Evolutionary conservation across 2,329 filamentous ascomycete genomes (phyloP).

Genomic region (Dactylonectria estremocensis): DNA sequence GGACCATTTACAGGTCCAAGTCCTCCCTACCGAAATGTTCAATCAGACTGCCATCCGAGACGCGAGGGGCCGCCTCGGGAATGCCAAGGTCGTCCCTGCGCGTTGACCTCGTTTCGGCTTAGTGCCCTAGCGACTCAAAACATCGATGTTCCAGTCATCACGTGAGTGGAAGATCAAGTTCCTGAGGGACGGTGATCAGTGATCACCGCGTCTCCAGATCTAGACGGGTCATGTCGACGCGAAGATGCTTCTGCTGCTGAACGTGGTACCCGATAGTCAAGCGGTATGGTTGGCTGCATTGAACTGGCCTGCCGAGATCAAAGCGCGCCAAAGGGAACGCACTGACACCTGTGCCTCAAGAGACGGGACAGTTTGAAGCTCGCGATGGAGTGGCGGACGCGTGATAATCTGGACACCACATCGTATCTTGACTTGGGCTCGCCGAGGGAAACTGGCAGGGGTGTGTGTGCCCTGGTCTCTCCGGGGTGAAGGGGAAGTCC

Average conservation of each 20-base stretch:
- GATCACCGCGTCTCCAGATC: slow-evolving; percentile 9
- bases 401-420: slow-evolving; percentile 17
- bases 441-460: slow-evolving; percentile 13
- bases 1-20: slow-evolving; percentile 38
- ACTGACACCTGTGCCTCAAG: slow-evolving; percentile 21
- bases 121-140: slow-evolving; percentile 9
- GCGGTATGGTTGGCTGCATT: neutral
- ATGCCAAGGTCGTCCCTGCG: slow-evolving; percentile 37
- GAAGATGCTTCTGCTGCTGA: neutral
- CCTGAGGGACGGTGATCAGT: neutral
- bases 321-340: neutral
- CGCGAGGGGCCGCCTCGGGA: slow-evolving; percentile 43
- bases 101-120: slow-evolving; percentile 17
- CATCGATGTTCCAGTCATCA: slow-evolving; percentile 15
- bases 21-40: slow-evolving; percentile 41
- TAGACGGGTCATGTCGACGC: slow-evolving; percentile 1
- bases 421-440: slow-evolving; percentile 24
- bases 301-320: slow-evolving; percentile 7
- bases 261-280: neutral
- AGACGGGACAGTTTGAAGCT: slow-evolving; percentile 3
- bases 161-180: slow-evolving; percentile 18
- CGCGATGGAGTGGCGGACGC: slow-evolving; percentile 1
- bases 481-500: slow-evolving; percentile 11
- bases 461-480: slow-evolving; percentile 14
- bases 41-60: slow-evolving; percentile 13